Base-by-base conservation (phyloP, 805 yeast genomes). In the Teunomyces cretensis region DNA sequence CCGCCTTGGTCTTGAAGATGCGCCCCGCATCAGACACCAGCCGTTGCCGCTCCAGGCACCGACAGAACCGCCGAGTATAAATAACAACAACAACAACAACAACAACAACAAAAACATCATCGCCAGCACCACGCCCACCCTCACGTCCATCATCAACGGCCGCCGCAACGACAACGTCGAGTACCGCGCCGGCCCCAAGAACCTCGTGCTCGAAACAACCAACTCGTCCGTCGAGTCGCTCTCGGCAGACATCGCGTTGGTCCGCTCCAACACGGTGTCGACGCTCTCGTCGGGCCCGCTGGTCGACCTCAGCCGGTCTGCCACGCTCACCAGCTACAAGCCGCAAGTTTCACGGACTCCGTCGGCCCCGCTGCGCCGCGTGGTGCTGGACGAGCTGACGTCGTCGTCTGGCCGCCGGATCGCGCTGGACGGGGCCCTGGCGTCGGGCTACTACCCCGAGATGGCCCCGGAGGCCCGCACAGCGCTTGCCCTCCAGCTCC, bases 401-500 rank as follows among this genome's bases (percentile, higher is more conserved):
- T n/a, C n/a, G n/a, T n/a, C n/a, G n/a, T n/a, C n/a, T n/a, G n/a
- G n/a, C n/a, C n/a, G n/a, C n/a, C n/a, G n/a, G n/a, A n/a, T n/a
- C n/a, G n/a, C 38, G 27, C 27, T 35, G 37, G 30, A 19, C 16
- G 8, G 3, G 17, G 15, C 30, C 8, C 35, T 12, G 14, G 24
- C 22, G 14, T 46, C 5, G 41, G 30, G 16, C 28, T 31, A 27
- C 39, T 19, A 16, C 28, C 22, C 37, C 15, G 67, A 64, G 12
- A 39, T 60, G 6, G 27, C 61, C 6, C 58, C 70, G 2, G 72
- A 67, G 12, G 44, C 68, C 7, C 54, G 78, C 39, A 72, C 74
- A 1, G 58, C 64, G 11, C 52, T 68, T 49, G 85, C 85, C 0
- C 63, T 72, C 7, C 72, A 73, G 13, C 64, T 81, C 39, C 71